A percentile compares a stretch with the other conserved stretches of the same genome.
phyloP scores from a whole-genome alignment of 2,329 filamentous ascomycete species.

The Cladosporium sp. region DNA sequence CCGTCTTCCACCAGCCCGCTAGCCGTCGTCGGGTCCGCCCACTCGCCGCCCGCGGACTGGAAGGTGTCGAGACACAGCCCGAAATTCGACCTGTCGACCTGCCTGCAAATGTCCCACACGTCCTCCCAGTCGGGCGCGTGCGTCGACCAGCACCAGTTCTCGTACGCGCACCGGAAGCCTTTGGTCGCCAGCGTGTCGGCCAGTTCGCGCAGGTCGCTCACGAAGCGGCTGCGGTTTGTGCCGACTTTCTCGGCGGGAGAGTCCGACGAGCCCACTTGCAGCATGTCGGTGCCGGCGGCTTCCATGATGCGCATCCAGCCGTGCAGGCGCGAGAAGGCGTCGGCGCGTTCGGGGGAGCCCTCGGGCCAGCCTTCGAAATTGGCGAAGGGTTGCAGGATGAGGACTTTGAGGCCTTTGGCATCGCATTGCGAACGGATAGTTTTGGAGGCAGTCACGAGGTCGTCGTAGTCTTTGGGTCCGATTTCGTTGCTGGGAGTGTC shows the following conservation, averaged over 20 bases:
- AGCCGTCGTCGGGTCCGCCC: constrained; percentile 63
- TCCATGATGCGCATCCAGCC: constrained; percentile 72
- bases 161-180: constrained; percentile 64
- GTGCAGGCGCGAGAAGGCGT: constrained; percentile 58
- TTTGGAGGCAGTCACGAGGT: constrained; percentile 51
- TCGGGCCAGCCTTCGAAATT: constrained; percentile 73
- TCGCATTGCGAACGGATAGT: constrained; percentile 54
- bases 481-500: constrained; percentile 36
- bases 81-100: constrained; percentile 61
- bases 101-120: constrained; percentile 64
- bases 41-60: constrained; percentile 69
- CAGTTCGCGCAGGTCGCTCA: constrained; percentile 59
- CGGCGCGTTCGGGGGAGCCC: constrained; percentile 53
- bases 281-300: constrained; percentile 63
- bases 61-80: constrained; percentile 77
- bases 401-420: constrained; percentile 53
- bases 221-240: constrained; percentile 47
- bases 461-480: constrained; percentile 55
- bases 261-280: constrained; percentile 67
- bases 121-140: constrained; percentile 64
- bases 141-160: constrained; percentile 81
- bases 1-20: constrained; percentile 55
- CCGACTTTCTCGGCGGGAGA: constrained; percentile 52
- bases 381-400: constrained; percentile 72
- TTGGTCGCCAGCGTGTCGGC: constrained; percentile 58